phyloP scores from a whole-genome alignment of 257 asterid species.

The Lycium barbarum region DNA sequence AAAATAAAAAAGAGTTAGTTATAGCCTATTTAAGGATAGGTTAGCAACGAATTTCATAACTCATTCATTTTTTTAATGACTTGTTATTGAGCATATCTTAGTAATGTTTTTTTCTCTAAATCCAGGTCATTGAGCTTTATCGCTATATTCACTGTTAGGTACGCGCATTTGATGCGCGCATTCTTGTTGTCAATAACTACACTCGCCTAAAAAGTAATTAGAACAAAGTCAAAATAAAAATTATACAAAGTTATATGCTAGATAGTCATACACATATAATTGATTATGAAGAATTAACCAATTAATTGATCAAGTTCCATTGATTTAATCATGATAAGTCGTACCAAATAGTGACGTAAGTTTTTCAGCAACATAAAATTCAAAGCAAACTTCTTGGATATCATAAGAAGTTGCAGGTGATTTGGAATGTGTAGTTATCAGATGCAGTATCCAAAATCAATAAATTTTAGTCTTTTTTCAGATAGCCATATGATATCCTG shows the following conservation, averaged over 20 bases:
- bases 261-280: background rate
- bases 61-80: no score
- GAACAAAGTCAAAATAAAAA: no score
- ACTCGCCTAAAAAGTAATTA: background rate
- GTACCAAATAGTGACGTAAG: no score
- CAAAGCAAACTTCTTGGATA: no score
- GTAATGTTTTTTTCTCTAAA: no score
- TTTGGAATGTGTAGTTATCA: background rate
- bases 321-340: background rate
- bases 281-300: background rate
- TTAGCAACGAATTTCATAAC: no score
- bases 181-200: background rate
- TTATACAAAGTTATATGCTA: background rate
- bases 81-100: no score
- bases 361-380: no score
- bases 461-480: background rate
- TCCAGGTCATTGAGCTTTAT: background rate
- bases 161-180: background rate
- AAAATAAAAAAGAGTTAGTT: no score
- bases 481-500: no score
- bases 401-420: background rate
- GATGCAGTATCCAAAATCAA: background rate
- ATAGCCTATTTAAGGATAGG: no score
- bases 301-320: background rate
- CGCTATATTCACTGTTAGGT: background rate